Percentiles rank a stretch among this genome's conserved stretches.
These are phyloP conservation scores for Nidularia pulvinata DNA, from an alignment of 768 basidiomycete genomes.

Conservation along the genomic window DNA sequence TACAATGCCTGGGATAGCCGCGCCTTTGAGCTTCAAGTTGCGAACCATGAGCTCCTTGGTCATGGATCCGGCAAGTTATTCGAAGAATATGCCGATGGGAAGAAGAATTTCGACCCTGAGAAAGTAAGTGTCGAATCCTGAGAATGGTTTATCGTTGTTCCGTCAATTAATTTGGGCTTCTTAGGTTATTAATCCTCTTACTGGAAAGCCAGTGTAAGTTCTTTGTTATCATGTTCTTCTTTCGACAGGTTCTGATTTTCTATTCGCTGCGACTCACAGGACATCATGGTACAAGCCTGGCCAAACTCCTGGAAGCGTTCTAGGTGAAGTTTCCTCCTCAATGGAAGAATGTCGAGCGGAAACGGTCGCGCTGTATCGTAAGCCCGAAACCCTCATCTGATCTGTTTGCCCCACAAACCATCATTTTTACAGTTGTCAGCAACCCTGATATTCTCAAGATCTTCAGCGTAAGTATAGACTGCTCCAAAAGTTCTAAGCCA, in stretches of 20 bases:
- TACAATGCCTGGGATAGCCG: conserved; percentile 79
- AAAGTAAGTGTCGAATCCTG: conserved; percentile 32
- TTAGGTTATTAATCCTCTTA: conserved; percentile 81
- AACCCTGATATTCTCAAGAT: conserved; percentile 78
- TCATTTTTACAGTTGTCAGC: conserved; percentile 54
- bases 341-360: conserved; percentile 96
- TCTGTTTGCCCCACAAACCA: conserved; percentile 1
- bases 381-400: conserved; percentile 17
- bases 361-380: conserved; percentile 80
- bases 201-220: conserved; percentile 69
- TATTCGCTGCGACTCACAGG: conserved; percentile 26
- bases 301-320: conserved; percentile 78
- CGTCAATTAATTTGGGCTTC: neutral
- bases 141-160: neutral
- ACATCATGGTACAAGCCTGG: conserved; percentile 89
- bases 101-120: conserved; percentile 78
- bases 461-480: conserved; percentile 57
- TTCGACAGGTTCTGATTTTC: neutral
- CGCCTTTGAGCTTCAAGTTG: conserved; percentile 87
- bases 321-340: conserved; percentile 88
- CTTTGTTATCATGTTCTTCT: neutral
- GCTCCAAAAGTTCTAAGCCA: neutral
- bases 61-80: conserved; percentile 87
- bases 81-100: conserved; percentile 73
- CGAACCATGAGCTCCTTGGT: conserved; percentile 87